phyloP scores from a whole-genome alignment of 768 basidiomycete species.

The Agaricus blazei region DNA sequence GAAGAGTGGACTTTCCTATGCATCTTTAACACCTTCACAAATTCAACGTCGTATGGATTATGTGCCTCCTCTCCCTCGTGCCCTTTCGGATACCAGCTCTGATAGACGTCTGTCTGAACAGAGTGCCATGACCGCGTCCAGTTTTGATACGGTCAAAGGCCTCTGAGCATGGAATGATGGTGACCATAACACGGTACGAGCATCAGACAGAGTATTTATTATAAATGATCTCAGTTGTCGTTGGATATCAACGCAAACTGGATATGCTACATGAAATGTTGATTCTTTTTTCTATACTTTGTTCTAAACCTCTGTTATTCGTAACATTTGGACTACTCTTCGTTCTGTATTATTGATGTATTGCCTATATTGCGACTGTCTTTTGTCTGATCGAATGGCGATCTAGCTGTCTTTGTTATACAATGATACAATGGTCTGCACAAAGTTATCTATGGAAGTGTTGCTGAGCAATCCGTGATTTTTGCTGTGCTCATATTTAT shows the following conservation, averaged over 20 bases:
- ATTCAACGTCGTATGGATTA: not conserved
- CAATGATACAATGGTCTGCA: not conserved
- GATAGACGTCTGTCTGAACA: not conserved
- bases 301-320: not conserved
- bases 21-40: slow-evolving; percentile 5
- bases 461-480: not conserved
- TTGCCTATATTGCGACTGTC: not conserved
- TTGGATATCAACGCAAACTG: not conserved
- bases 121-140: not conserved
- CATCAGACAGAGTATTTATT: not conserved
- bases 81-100: not conserved
- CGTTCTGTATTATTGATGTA: not conserved
- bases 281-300: not conserved
- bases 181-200: not conserved
- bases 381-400: not conserved
- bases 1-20: slow-evolving; percentile 5
- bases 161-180: not conserved
- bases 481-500: not conserved
- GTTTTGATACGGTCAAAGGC: not conserved
- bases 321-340: not conserved
- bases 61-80: not conserved
- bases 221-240: not conserved
- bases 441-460: not conserved
- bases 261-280: slow-evolving; percentile 2
- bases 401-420: not conserved